Conservation (phyloP, 306 rosid species). For the Hippophae rhamnoides region DNA sequence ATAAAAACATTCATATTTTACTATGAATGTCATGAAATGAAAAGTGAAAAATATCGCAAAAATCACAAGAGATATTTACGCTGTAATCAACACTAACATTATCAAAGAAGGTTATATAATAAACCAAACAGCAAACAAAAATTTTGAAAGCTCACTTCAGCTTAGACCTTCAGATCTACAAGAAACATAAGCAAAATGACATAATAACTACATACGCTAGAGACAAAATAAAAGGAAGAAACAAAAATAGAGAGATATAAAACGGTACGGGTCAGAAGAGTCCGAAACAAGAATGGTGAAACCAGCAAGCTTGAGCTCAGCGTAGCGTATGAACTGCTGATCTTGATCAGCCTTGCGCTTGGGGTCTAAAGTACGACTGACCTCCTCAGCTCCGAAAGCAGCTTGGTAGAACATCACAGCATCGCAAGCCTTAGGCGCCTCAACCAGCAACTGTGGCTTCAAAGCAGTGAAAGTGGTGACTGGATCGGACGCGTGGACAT, state of each 20-base stretch:
- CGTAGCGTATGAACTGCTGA: conserved; percentile 45
- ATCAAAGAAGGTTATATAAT: too few relatives aligned
- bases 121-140: neutral
- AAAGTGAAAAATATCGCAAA: too few relatives aligned
- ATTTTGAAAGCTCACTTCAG: neutral
- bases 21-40: too few relatives aligned
- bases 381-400: conserved; percentile 70
- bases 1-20: too few relatives aligned
- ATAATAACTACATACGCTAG: neutral
- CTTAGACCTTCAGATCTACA: neutral
- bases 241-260: neutral
- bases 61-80: too few relatives aligned
- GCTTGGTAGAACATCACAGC: conserved; percentile 67
- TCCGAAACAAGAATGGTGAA: conserved; percentile 41
- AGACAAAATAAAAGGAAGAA: neutral
- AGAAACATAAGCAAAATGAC: neutral
- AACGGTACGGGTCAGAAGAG: conserved; percentile 32
- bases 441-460: conserved; percentile 43
- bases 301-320: conserved; percentile 52
- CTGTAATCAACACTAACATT: too few relatives aligned
- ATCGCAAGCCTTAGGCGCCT: conserved; percentile 59
- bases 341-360: conserved; percentile 91
- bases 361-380: conserved; percentile 37
- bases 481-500: conserved; percentile 17
- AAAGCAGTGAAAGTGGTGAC: conserved; percentile 33